phyloP scores from a whole-genome alignment of 2,329 filamentous ascomycete species.

The Bipolaris cookei region DNA sequence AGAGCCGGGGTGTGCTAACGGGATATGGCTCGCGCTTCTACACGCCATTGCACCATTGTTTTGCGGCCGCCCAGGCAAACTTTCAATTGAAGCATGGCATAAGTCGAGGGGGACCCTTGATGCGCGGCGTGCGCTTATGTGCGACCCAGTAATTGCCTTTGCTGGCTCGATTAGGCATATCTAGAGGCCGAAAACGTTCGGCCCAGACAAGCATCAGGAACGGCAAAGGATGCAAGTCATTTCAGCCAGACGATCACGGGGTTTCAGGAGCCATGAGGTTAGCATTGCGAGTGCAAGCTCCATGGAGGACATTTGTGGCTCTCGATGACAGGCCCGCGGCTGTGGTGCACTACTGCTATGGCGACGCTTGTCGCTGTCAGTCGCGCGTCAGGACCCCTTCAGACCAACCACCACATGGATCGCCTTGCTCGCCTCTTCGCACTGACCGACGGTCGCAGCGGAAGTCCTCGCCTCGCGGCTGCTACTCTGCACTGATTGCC shows the following conservation, averaged over 20 bases:
- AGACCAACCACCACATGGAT: conserved; percentile 31
- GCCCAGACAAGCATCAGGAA: not conserved
- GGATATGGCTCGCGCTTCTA: conserved; percentile 26
- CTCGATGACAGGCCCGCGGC: conserved; percentile 40
- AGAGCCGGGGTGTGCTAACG: conserved; percentile 30
- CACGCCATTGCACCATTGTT: conserved; percentile 37
- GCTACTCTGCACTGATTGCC: conserved; percentile 17
- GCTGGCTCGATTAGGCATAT: conserved; percentile 14
- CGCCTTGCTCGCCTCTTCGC: conserved; percentile 23
- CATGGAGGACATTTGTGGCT: conserved; percentile 31
- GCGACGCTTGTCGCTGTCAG: conserved; percentile 42
- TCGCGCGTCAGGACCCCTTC: conserved; percentile 36
- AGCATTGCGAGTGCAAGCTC: conserved; percentile 29
- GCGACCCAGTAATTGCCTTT: conserved; percentile 16
- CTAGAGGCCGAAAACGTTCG: conserved; percentile 7
- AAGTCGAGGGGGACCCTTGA: conserved; percentile 22
- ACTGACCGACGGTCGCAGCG: conserved; percentile 24
- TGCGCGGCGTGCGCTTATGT: conserved; percentile 26
- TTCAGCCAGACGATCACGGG: conserved; percentile 10
- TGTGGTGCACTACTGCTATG: conserved; percentile 29
- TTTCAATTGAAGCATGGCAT: conserved; percentile 31
- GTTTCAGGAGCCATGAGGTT: conserved; percentile 17
- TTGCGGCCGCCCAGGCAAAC: conserved; percentile 34
- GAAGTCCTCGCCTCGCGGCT: conserved; percentile 20
- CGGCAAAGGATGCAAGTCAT: conserved; percentile 1